Evolutionary conservation across 192 early-diverging fungal genomes (phyloP), one percentile per base, ranked within the genome.

Genomic region (Coemansia sp.): DNA sequence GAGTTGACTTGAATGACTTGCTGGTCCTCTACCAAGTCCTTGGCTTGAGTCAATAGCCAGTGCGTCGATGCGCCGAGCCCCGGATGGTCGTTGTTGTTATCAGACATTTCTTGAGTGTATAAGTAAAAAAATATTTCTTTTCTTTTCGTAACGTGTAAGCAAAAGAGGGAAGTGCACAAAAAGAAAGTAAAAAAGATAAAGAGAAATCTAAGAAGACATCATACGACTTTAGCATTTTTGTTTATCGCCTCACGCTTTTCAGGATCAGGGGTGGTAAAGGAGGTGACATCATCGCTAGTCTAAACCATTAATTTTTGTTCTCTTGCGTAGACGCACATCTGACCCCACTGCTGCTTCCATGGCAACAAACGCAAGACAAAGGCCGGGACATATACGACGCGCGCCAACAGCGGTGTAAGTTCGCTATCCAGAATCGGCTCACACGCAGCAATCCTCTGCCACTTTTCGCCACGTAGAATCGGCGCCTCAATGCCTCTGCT

Each of bases 1-100:
- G 84, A 53, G 37, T 91, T 88, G 71, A 93, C 87, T 25, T 85
- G 84, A 37, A 93, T 82, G 6, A 91, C 87, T 11, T 79, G 71
- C 59, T 93, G 91, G 56, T 86, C 73, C 45, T 79, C 68, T 4
- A 93, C 83, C 4, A 93, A 77, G 11, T 71, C 78, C 15, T 77
- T 67, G 14, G 83, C 91, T n/a, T 85, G 85, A 19, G 88, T 71
- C 65, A 78, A 72, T 14, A 88, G 86, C 91, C 91, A 93, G 69
- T 91, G 89, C 24, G 77, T 72, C 2, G 62, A 11, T 3, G 70
- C 65, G 2, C 81, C 81, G 24, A 82, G 41, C 17, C 79, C 79
- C 3, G 73, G 74, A 17, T 49, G 66, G 19, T 71, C 75, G 20
- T 1, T 25, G 17, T 25, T 41, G 37, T 53, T 15, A 37, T 47